Base-by-base conservation (phyloP, 148 eudicot species). In the Vaccinium macrocarpon region DNA sequence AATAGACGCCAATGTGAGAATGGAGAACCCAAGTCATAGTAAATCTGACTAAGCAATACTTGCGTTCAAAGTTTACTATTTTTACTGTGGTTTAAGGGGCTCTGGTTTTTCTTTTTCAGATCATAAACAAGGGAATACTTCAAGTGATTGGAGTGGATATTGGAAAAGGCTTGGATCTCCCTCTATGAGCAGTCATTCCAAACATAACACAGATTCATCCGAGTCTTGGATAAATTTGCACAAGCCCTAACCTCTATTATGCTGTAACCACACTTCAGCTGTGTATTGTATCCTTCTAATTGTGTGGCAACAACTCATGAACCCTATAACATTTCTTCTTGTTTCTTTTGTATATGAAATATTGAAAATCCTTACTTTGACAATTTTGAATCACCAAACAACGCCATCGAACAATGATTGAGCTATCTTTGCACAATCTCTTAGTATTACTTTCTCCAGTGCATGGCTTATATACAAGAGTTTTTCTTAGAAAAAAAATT, bases 151-250 rank as follows among this genome's bases (percentile, higher is more conserved):
- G 99, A 9, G 93, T 96, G 49, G 99, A 94, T 0, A 73, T 96
- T 56, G 99, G 99, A n/a, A 96, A 96, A 88, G 99, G 99, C 18
- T 95, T 96, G 80, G 93, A 96, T 86, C 49, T 94, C 84, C 98
- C 99, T 35, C 97, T 94, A 29, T 95, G 89, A 93, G 57, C 50
- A 56, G 21, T 38, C 35, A 46, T 11, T 18, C 29, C 3, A 62
- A 62, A 23, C n/a, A 62, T 35, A n/a, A 62, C 27, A 62, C 27
- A 25, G 68, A 8, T 62, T 62, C 68, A n/a, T 62, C 9, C n/a
- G 13, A 15, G 32, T 8, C 23, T 42, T 56, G 9, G 6, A 11
- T 42, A 19, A 38, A 18, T 21, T 61, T 83, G 25, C 21, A 15
- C 52, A 5, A 18, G 23, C 29, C 23, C 70, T 59, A 7, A 16